Conservation (phyloP, 192 early-diverging fungal genomes). For the Cetraspora pellucida region DNA sequence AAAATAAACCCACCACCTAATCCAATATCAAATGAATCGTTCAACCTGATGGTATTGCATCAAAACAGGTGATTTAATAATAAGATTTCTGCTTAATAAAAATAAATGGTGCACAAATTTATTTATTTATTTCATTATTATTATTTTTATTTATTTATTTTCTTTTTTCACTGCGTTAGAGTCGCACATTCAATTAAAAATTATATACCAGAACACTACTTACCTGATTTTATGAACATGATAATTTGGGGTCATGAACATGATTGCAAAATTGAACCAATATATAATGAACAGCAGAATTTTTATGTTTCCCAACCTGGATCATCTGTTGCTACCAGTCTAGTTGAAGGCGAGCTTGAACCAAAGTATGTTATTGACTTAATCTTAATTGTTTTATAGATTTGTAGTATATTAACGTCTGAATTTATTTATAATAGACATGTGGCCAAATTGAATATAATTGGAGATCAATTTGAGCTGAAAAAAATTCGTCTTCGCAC, state of each 20-base stretch:
- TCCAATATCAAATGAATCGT: conserved; percentile 70
- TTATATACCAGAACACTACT: conserved; percentile 87
- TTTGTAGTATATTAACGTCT: too few relatives aligned
- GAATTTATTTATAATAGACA: conserved; percentile 35
- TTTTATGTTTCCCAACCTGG: conserved; percentile 92
- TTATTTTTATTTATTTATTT: not conserved
- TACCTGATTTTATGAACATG: conserved; percentile 80
- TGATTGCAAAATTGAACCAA: conserved; percentile 85
- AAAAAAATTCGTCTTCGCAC: conserved; percentile 74
- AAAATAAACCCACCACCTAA: conserved; percentile 71
- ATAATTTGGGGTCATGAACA: conserved; percentile 98
- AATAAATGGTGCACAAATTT: not conserved
- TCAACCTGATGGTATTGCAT: conserved; percentile 89
- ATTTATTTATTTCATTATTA: not conserved
- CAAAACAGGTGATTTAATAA: conserved; percentile 69
- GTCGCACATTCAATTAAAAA: conserved; percentile 77
- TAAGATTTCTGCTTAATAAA: not conserved
- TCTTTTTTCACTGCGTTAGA: conserved; percentile 34
- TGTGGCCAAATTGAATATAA: conserved; percentile 64
- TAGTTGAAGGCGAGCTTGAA: conserved; percentile 80
- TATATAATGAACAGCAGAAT: conserved; percentile 59
- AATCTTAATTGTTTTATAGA: not conserved
- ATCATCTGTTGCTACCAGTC: conserved; percentile 87
- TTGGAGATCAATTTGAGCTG: conserved; percentile 64
- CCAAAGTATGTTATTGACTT: conserved; percentile 53